Evolutionary conservation across 495 filamentous ascomycete genomes (phyloP).

Genomic region (Annulohypoxylon stygium): DNA sequence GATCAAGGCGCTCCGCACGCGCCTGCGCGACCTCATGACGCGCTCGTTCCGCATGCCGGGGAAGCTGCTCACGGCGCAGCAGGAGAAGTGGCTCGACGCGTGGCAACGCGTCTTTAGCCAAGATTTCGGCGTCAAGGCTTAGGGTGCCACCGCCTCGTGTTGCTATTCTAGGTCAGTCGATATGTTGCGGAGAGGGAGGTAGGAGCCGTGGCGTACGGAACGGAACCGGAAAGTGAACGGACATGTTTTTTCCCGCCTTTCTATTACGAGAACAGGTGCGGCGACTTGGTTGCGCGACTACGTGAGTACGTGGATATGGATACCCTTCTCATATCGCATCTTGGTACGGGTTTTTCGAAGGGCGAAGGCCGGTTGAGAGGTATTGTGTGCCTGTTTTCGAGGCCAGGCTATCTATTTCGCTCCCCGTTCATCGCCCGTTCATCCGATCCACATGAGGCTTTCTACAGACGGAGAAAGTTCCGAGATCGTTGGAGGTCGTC

Average conservation of each 20-base stretch:
- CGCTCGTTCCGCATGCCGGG: conserved; percentile 78
- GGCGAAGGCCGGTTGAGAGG: neutral
- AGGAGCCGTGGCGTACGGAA: too few relatives aligned
- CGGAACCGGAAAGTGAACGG: neutral
- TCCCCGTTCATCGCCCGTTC: neutral
- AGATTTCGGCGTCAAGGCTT: conserved; percentile 45
- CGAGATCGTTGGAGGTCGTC: neutral
- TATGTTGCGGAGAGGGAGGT: neutral
- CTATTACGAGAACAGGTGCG: neutral
- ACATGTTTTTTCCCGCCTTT: neutral
- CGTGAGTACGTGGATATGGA: conserved; percentile 4
- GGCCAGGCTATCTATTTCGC: neutral
- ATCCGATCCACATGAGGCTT: neutral
- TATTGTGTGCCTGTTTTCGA: neutral
- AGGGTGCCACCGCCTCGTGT: conserved; percentile 9
- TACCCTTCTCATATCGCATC: neutral
- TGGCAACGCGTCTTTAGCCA: conserved; percentile 67
- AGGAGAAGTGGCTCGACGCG: conserved; percentile 79
- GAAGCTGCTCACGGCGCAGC: conserved; percentile 74
- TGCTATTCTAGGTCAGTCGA: neutral
- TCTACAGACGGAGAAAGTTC: neutral
- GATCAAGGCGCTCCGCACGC: conserved; percentile 78
- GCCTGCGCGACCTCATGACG: conserved; percentile 78
- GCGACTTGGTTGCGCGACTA: neutral
- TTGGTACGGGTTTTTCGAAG: neutral